Evolutionary conservation across 140 eudicot genomes (phyloP).

Genomic region (Bidens hawaiensis): DNA sequence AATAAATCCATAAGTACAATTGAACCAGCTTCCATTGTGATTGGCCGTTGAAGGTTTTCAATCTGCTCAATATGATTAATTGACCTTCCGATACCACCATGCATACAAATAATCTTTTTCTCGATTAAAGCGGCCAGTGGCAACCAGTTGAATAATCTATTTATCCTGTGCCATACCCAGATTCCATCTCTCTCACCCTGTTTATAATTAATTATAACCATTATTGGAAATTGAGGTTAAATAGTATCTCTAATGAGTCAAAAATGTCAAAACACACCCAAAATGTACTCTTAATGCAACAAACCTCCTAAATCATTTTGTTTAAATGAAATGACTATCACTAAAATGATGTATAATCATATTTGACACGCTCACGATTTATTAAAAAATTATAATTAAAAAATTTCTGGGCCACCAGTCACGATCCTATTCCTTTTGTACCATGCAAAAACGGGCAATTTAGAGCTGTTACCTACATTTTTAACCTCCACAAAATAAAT

Average conservation of each 20-base stretch:
- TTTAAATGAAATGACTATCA: not conserved
- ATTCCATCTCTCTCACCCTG: slow-evolving; percentile 99
- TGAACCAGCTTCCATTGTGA: slow-evolving; percentile 98
- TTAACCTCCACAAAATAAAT: not conserved
- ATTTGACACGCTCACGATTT: not conserved
- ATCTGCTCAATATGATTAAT: slow-evolving; percentile 94
- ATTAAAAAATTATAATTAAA: no score
- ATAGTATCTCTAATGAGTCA: not conserved
- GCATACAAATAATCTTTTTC: slow-evolving; percentile 97
- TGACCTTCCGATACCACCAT: slow-evolving; percentile 99
- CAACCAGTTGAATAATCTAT: slow-evolving; percentile 94
- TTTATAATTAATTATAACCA: slow-evolving; percentile 5
- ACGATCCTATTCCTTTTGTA: not conserved
- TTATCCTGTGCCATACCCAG: slow-evolving; percentile 98
- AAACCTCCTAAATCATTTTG: not conserved
- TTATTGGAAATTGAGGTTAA: not conserved
- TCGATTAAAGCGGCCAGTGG: slow-evolving; percentile 96
- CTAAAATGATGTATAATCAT: not conserved
- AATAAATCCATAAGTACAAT: slow-evolving; percentile 94
- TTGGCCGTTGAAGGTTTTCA: slow-evolving; percentile 92
- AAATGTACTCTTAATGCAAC: not conserved
- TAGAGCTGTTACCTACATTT: not conserved
- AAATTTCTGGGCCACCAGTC: not conserved
- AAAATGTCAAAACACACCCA: not conserved
- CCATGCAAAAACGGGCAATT: not conserved